Evolutionary conservation across 495 filamentous ascomycete genomes (phyloP).

Genomic region (Aspergillus bridgeri): DNA sequence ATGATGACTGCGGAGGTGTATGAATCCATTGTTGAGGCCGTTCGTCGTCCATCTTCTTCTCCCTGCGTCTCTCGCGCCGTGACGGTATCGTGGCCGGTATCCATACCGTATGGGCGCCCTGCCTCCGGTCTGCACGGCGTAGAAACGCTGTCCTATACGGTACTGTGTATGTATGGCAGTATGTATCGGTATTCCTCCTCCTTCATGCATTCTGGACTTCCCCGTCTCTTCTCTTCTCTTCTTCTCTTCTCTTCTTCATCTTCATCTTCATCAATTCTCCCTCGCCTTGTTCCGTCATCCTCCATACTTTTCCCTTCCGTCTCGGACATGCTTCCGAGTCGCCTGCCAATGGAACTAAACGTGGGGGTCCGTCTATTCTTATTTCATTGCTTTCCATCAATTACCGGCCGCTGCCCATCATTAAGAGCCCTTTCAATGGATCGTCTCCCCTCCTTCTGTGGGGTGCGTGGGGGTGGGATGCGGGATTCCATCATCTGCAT

Average conservation of each 20-base stretch:
- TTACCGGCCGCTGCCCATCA: background rate
- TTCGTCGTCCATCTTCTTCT: background rate
- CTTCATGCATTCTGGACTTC: background rate
- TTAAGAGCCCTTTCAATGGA: background rate
- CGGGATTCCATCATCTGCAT: slow-evolving; percentile 3
- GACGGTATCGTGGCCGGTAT: background rate
- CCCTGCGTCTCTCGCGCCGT: background rate
- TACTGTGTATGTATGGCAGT: background rate
- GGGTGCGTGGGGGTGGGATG: slow-evolving; percentile 12
- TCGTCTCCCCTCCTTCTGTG: slow-evolving; percentile 10
- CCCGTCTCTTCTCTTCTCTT: background rate
- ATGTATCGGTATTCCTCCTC: background rate
- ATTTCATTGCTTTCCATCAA: background rate
- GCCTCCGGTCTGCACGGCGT: no score
- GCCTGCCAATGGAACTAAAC: background rate
- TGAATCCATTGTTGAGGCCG: no score
- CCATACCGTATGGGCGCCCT: background rate
- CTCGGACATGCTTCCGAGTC: background rate
- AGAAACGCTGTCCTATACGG: no score
- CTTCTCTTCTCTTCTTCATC: background rate
- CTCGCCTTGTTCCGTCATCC: no score
- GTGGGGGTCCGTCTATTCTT: background rate
- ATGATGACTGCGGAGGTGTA: background rate
- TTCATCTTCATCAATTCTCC: background rate
- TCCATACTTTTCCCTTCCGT: background rate